A percentile compares a stretch with the other conserved stretches of the same genome.
phyloP scores from a whole-genome alignment of 1,139 yeast genomes.

The Yamadazyma kanchanaburiensis region DNA sequence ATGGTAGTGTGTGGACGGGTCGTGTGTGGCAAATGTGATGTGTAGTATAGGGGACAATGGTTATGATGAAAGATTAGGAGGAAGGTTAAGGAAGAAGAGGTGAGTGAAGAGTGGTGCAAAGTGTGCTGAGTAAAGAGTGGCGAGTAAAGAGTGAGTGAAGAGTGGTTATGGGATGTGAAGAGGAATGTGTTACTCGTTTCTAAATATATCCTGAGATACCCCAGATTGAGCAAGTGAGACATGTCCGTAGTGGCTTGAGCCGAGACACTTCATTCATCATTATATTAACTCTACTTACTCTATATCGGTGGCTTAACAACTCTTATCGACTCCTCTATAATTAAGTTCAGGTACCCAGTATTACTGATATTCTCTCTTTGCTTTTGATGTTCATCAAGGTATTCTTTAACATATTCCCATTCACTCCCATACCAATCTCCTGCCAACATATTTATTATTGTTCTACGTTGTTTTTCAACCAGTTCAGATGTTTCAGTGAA shows the following conservation, averaged over 20 bases:
- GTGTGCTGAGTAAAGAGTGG: too few relatives aligned
- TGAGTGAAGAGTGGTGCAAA: too few relatives aligned
- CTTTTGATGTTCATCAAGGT: constrained; percentile 18
- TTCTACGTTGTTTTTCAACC: constrained; percentile 14
- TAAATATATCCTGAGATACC: too few relatives aligned
- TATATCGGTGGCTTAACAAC: constrained; percentile 40
- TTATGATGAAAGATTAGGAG: too few relatives aligned
- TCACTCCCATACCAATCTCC: constrained; percentile 51
- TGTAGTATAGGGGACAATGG: background rate
- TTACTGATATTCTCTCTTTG: constrained; percentile 21
- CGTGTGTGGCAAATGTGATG: background rate
- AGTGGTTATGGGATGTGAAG: too few relatives aligned
- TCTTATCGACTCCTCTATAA: constrained; percentile 38
- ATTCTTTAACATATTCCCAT: constrained; percentile 32
- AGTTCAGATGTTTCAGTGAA: constrained; percentile 5
- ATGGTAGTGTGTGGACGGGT: background rate
- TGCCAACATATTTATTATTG: constrained; percentile 34
- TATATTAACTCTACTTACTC: too few relatives aligned
- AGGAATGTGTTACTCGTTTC: too few relatives aligned
- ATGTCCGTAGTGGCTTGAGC: too few relatives aligned
- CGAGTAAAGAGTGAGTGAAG: too few relatives aligned
- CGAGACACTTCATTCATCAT: too few relatives aligned
- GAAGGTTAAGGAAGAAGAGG: too few relatives aligned
- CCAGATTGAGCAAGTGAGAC: too few relatives aligned
- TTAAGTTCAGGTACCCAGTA: constrained; percentile 31